These are phyloP conservation scores for Phialophora tarda DNA, from an alignment of 2,329 filamentous ascomycete species.

Conservation along the genomic window DNA sequence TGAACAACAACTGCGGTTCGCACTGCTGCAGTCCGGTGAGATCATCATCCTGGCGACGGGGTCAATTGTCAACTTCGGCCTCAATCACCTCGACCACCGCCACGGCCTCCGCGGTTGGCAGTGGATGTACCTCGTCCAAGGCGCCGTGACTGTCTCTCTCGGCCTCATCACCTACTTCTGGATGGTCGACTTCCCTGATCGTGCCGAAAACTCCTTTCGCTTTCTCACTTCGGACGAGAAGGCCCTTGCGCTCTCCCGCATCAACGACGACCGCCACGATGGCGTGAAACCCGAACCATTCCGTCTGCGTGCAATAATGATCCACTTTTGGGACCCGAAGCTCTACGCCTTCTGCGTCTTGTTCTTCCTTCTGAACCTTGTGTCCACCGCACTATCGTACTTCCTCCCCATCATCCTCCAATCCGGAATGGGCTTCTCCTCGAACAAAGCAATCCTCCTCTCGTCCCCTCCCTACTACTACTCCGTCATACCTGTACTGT, in stretches of 20 bases:
- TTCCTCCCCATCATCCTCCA: slow-evolving; percentile 66
- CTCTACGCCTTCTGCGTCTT: slow-evolving; percentile 34
- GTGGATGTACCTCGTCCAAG: slow-evolving; percentile 73
- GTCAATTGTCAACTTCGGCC: slow-evolving; percentile 69
- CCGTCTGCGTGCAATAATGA: slow-evolving; percentile 62
- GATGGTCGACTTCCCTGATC: slow-evolving; percentile 73
- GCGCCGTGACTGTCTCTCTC: slow-evolving; percentile 63
- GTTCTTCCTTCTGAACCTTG: slow-evolving; percentile 71
- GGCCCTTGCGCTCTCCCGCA: slow-evolving; percentile 61
- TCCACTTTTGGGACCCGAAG: slow-evolving; percentile 61
- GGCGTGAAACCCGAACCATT: slow-evolving; percentile 61
- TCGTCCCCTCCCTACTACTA: slow-evolving; percentile 73
- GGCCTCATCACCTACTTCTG: slow-evolving; percentile 69
- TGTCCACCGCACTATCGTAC: slow-evolving; percentile 69
- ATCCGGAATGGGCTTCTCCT: slow-evolving; percentile 61
- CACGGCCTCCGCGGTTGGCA: slow-evolving; percentile 67
- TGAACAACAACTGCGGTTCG: slow-evolving; percentile 34
- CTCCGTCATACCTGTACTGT: slow-evolving; percentile 66
- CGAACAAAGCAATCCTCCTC: slow-evolving; percentile 63
- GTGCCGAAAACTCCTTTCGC: slow-evolving; percentile 60
- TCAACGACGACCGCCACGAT: slow-evolving; percentile 67
- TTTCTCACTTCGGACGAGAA: slow-evolving; percentile 65
- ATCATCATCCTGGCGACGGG: slow-evolving; percentile 70
- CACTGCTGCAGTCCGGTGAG: slow-evolving; percentile 33
- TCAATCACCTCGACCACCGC: slow-evolving; percentile 67